Percentiles rank a stretch among this genome's conserved stretches.
These are phyloP conservation scores for Cymodocea nodosa DNA, from an alignment of 116 monocot genomes.

Conservation along the genomic window DNA sequence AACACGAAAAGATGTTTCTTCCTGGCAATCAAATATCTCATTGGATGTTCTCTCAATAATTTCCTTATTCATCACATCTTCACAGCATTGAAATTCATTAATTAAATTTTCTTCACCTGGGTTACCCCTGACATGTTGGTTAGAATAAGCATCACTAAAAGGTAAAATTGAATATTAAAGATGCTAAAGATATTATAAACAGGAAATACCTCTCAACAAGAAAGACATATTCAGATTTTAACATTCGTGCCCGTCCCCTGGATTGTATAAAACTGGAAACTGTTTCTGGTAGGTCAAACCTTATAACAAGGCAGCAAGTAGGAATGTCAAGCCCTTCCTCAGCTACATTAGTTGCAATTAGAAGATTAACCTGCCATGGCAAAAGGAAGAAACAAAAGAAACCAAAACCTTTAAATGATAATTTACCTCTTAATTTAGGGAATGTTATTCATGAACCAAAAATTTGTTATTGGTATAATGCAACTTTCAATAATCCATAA, in stretches of 20 bases:
- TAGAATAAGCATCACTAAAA: neutral
- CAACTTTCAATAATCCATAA: too few species aligned
- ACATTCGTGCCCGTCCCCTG: conserved; percentile 90
- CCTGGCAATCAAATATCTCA: conserved; percentile 48
- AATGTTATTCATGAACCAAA: neutral
- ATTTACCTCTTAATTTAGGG: neutral
- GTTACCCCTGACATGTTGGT: conserved; percentile 41
- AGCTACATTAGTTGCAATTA: conserved; percentile 93
- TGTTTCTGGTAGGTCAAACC: conserved; percentile 90
- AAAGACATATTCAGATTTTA: conserved; percentile 65
- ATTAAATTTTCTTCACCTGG: conserved; percentile 39
- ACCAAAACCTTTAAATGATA: neutral
- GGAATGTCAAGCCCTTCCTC: conserved; percentile 99
- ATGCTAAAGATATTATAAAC: neutral
- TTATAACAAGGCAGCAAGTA: conserved; percentile 85
- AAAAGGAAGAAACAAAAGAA: neutral
- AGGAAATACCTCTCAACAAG: conserved; percentile 59
- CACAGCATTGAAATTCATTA: conserved; percentile 40
- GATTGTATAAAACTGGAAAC: conserved; percentile 96
- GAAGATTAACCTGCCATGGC: conserved; percentile 69
- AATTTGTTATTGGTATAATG: too few species aligned
- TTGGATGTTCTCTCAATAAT: conserved; percentile 42
- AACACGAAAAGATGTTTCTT: conserved; percentile 64
- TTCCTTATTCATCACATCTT: conserved; percentile 71
- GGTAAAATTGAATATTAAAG: neutral